Conservation (phyloP, 345 rosid species). For the Citrus glauca region DNA sequence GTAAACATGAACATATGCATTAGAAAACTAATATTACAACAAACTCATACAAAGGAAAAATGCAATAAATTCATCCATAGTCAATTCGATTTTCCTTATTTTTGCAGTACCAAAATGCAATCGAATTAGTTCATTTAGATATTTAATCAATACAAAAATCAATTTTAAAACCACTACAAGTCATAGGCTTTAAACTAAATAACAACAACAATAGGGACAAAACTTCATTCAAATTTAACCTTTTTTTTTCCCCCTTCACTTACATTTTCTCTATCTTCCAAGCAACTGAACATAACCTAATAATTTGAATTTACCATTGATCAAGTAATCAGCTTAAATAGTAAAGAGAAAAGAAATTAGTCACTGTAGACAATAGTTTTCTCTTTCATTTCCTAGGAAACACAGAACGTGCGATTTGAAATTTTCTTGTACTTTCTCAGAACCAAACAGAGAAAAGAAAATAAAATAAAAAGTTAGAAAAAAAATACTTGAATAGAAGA, state of each 20-base stretch:
- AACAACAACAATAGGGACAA: not conserved
- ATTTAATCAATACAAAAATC: not conserved
- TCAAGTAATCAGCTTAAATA: not conserved
- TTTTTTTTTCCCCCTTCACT: not conserved
- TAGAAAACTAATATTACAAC: not conserved
- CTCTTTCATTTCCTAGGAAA: not conserved
- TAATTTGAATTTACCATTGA: no score
- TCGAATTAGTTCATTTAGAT: not conserved
- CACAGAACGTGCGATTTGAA: not conserved
- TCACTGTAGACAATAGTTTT: not conserved
- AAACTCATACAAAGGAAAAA: not conserved
- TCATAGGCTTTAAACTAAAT: not conserved
- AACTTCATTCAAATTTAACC: not conserved
- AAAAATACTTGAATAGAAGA: constrained; percentile 74
- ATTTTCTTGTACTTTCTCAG: not conserved
- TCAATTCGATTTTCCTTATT: not conserved
- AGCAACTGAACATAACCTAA: no score
- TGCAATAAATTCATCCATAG: not conserved
- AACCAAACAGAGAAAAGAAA: constrained; percentile 12
- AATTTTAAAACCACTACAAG: not conserved
- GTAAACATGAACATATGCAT: not conserved
- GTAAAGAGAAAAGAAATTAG: not conserved
- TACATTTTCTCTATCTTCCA: not conserved
- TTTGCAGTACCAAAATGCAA: not conserved
- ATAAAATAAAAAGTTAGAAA: not conserved